Evolutionary conservation across 805 yeast species (phyloP), one percentile per base, ranked within the genome.

Genomic region (Starmerella riodocensis): DNA sequence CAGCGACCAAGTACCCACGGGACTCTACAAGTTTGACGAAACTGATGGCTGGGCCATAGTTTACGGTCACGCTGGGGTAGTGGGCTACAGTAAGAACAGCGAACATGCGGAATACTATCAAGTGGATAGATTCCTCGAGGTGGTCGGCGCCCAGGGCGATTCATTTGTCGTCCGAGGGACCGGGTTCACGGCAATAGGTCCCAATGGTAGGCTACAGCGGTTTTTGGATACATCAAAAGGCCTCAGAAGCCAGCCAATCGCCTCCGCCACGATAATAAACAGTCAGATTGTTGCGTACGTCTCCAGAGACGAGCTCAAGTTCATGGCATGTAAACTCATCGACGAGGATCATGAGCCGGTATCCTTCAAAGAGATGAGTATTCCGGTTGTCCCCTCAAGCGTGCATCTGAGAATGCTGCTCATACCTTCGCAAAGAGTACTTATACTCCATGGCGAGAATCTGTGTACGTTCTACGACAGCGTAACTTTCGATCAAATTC

Each of bases 371-470:
- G 14, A 6, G 5, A 35, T 14, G 20, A 5, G 7, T 7, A 12
- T n/a, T 4, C 33, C 32, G 12, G 13, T 17, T n/a, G 4, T 33
- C 4, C 36, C 36, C 6, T 5, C n/a, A 13, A 26, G 24, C 13
- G 20, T 21, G 18, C 11, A 21, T 4, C 32, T 35, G 6, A 23
- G 17, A 13, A 29, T 42, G 32, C 37, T 38, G 9, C 19, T 35
- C 7, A 31, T 42, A 4, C 37, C 39, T 3, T 35, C 38, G 14
- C 38, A 35, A 26, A 35, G 32, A 23, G 14, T 35, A 5, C 11
- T 29, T 4, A 12, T 35, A 6, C 20, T 35, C 7, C 27, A 35
- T 18, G 38, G 32, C 20, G 38, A 27, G 20, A 34, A 26, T 24
- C 24, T 26, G 4, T 34, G 37, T 16, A 19, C 4, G 22, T 32